Evolutionary conservation across 306 rosid species (phyloP), one percentile per base, ranked within the genome.

Genomic region (Malus fusca): DNA sequence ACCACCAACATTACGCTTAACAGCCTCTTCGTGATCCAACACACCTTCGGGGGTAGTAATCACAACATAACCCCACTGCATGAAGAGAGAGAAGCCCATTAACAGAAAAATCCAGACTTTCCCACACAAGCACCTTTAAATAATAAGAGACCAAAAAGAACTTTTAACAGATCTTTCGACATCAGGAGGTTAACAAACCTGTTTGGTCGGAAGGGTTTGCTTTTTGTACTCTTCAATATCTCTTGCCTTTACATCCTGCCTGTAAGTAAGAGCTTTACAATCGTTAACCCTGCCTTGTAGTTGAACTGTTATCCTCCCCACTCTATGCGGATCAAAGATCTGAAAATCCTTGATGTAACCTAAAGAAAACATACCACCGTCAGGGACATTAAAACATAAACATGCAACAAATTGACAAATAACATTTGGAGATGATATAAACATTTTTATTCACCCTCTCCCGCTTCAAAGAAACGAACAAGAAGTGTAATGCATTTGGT

Each of bases 51-150:
- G 97, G 60, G 98, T 92, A 37, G 98, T 86, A 71, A 95, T 83
- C 83, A 92, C 97, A 74, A 95, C 91, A 87, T 92, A 90, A 79
- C 98, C 98, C 98, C 98, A 95, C 98, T 88, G 96, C 88, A 88
- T 12, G 59, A 23, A 76, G 68, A 66, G 60, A 85, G 69, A 66
- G 25, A 70, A 14, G 48, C 65, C 59, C 43, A 22, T 42, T 25
- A 12, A 28, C 25, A 75, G 65, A 40, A 37, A 9, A 7, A 13
- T 6, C 17, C 22, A 28, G 66, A 56, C 5, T 30, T 26, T 42
- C 59, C 21, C 6, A 15, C 11, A 28, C 68, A 5, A 21, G 55
- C 55, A 17, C 3, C 55, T 17, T 51, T 51, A 82, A 46, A 65
- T 42, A 21, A 44, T 61, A 63, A 30, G 48, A 14, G 14, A 69